Evolutionary conservation across 805 yeast genomes (phyloP), one percentile per base, ranked within the genome.

Genomic region (Metschnikowia santaceciliae): DNA sequence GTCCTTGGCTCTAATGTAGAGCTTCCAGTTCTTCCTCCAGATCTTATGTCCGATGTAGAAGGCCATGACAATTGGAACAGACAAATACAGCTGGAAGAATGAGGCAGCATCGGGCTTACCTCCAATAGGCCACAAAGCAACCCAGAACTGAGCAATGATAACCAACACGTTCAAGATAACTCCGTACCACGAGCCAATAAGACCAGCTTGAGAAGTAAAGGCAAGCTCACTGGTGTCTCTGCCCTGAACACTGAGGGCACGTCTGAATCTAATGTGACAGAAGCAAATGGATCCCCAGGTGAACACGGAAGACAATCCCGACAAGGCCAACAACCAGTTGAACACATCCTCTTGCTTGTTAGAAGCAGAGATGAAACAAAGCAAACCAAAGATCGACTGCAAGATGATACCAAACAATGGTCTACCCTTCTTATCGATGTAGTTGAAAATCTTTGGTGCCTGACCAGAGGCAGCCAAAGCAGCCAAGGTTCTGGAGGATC

Each of bases 391-490:
- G 14, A 67, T 17, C 19, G 64, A 64, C 22, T 70, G 64, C 46
- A 68, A 58, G 35, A 58, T 52, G 36, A 73, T 63, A 20, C 74
- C 75, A 34, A 68, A 68, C 61, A 72, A 59, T 8, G 78, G 78
- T 61, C 78, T 68, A 36, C 77, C 78, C 42, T 56, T 64, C 53
- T 63, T 61, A 62, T 73, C 78, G 48, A 73, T 70, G 62, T 70
- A 72, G 49, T 62, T 70, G 50, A 79, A 71, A 33, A 75, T 43
- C 54, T 69, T 70, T 33, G 91, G 91, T 45, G 83, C 86, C 60
- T 80, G 78, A 8, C 88, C 88, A 67, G 84, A 88, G 52, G 81
- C 83, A 15, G 90, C 84, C 60, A 86, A 70, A 20, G 88, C 79
- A 48, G 81, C 82, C 48, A 86, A 62, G 8, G 89, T 76, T 75